phyloP scores from a whole-genome alignment of 352 stramenopile species.

The Globisporangium takayamanum region DNA sequence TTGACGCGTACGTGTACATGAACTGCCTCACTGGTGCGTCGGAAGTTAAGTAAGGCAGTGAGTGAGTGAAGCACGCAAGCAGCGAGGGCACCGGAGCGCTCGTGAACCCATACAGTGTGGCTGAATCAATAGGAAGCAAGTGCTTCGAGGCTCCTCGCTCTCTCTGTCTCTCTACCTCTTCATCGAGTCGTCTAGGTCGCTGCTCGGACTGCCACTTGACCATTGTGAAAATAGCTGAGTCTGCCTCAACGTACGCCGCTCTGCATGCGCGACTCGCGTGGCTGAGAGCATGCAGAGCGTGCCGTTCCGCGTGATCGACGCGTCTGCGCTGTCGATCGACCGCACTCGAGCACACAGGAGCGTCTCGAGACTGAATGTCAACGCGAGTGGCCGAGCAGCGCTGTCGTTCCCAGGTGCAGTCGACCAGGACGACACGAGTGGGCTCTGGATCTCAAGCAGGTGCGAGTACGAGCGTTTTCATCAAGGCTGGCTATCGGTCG shows the following conservation, averaged over 20 bases:
- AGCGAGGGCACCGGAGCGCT: too few relatives aligned
- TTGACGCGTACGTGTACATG: conserved; percentile 92
- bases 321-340: conserved; percentile 5
- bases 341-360: not conserved
- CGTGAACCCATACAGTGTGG: too few relatives aligned
- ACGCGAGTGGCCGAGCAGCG: not conserved
- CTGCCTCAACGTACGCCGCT: not conserved
- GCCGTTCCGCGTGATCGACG: conserved; percentile 13
- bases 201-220: too few relatives aligned
- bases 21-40: conserved; percentile 73
- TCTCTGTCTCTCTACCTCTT: too few relatives aligned
- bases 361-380: not conserved
- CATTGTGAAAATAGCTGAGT: not conserved
- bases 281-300: conserved; percentile 9
- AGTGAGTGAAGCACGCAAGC: not conserved
- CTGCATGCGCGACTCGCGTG: too few relatives aligned
- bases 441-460: conserved; percentile 11
- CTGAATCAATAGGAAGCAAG: too few relatives aligned
- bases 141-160: too few relatives aligned
- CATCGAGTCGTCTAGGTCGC: too few relatives aligned
- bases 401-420: conserved; percentile 4
- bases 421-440: not conserved
- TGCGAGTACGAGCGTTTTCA: not conserved
- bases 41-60: conserved; percentile 48
- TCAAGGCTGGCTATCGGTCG: too few relatives aligned